phyloP scores from a whole-genome alignment of 305 asterid species.

The Lippia alba region DNA sequence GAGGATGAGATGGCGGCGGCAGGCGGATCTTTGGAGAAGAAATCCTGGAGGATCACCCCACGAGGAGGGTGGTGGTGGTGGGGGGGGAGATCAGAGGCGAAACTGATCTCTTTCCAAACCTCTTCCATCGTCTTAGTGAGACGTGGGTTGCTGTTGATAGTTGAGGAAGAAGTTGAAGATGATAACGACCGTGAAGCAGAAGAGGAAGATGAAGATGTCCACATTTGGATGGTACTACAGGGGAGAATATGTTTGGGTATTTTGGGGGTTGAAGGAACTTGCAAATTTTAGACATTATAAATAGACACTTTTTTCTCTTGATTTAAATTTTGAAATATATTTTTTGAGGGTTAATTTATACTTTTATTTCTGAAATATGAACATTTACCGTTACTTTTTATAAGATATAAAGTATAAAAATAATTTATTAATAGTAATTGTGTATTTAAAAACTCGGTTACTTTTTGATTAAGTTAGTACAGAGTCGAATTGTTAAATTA shows the following conservation, averaged over 20 bases:
- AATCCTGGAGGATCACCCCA: constrained; percentile 65
- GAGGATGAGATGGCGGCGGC: constrained; percentile 35
- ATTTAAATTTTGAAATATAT: too few species aligned
- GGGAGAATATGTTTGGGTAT: constrained; percentile 16
- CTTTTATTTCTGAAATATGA: too few species aligned
- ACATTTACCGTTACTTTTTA: too few species aligned
- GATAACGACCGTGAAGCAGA: neutral
- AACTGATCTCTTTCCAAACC: constrained; percentile 74
- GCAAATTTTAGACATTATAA: neutral
- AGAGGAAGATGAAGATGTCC: constrained; percentile 38
- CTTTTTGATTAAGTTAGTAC: too few species aligned
- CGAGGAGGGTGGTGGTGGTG: constrained; percentile 28
- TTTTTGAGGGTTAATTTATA: too few species aligned
- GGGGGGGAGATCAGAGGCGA: constrained; percentile 48
- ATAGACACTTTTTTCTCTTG: too few species aligned
- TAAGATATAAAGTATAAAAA: too few species aligned
- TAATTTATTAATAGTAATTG: too few species aligned
- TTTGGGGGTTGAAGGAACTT: constrained; percentile 1
- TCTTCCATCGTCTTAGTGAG: constrained; percentile 66
- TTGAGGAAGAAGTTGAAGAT: neutral
- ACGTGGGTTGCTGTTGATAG: neutral
- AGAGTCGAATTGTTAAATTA: too few species aligned
- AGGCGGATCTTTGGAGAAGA: constrained; percentile 46
- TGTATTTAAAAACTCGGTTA: too few species aligned
- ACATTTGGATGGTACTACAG: constrained; percentile 36